phyloP scores from a whole-genome alignment of 306 rosid species.

The Cucurbita ficifolia region DNA sequence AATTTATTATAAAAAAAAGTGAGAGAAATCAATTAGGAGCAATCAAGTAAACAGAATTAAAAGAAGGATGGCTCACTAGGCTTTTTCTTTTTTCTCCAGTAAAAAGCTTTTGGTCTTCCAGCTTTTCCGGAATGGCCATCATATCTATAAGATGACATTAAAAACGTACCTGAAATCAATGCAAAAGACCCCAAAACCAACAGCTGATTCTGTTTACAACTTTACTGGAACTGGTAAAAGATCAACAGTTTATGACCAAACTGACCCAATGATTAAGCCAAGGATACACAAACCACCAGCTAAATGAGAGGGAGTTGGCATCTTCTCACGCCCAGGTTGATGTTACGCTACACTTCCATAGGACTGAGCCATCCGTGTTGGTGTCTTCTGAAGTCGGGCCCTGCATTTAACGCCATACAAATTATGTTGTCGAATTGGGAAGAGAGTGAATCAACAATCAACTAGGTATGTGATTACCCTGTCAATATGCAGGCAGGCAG shows the following conservation, averaged over 20 bases:
- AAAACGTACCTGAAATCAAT: slow-evolving; percentile 4
- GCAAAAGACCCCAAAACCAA: background rate
- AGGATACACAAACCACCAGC: background rate
- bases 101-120: background rate
- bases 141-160: background rate
- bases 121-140: background rate
- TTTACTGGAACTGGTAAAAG: background rate
- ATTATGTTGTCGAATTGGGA: background rate
- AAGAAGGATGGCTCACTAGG: background rate
- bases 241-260: background rate
- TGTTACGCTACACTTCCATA: background rate
- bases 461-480: background rate
- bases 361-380: background rate
- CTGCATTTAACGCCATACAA: background rate
- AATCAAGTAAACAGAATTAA: background rate
- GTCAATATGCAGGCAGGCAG: background rate
- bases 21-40: background rate
- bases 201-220: background rate
- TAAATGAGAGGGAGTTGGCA: background rate
- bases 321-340: background rate
- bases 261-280: background rate
- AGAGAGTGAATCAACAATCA: background rate
- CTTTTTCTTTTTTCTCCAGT: background rate
- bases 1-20: background rate
- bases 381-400: background rate